Evolutionary conservation across 345 rosid genomes (phyloP), one percentile per base, ranked within the genome.

Genomic region (Euphorbia peplus): DNA sequence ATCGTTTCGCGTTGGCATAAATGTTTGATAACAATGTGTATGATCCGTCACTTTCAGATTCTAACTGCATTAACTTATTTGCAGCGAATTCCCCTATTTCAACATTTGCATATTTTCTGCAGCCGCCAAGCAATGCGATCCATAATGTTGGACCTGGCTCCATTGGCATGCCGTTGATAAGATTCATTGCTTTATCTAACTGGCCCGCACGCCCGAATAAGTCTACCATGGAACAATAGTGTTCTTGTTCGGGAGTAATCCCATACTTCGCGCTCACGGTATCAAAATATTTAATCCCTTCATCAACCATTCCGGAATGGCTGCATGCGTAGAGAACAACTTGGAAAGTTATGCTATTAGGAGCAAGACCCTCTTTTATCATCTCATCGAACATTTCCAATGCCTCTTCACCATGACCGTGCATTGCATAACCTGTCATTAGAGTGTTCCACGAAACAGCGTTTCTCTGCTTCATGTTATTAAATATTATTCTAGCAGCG

Each of bases 151-250:
- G 78, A n/a, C 84, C 80, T 51, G 92, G 87, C 61, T 84, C 78
- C 89, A 85, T 76, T n/a, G 89, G 89, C 97, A 89, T 89, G 54
- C 72, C 79, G 59, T 83, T 59, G 65, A 92, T 80, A 58, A 89
- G 84, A 65, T 82, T 74, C 83, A 85, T 66, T 21, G 96, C 89
- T 65, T 84, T 85, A 64, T 78, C 72, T 29, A 92, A 78, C 32
- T 76, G 84, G 30, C 93, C 92, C 68, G 86, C 90, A 71, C 96
- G 97, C 46, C 96, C 92, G 66, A 87, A 65, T 67, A 91, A 83
- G 84, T 91, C 97, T 80, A 89, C 92, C 80, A 87, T 74, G 68
- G 92, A 89, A 53, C 92, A 93, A 77, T 86, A 88, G 77, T 91
- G 97, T 76, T 89, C 96, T 5, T 79, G 84, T 25, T 83, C 76